A percentile compares a stretch with the other conserved stretches of the same genome.
These are phyloP conservation scores for Tolypocladium album DNA, from an alignment of 2,329 filamentous ascomycete species.

Conservation along the genomic window DNA sequence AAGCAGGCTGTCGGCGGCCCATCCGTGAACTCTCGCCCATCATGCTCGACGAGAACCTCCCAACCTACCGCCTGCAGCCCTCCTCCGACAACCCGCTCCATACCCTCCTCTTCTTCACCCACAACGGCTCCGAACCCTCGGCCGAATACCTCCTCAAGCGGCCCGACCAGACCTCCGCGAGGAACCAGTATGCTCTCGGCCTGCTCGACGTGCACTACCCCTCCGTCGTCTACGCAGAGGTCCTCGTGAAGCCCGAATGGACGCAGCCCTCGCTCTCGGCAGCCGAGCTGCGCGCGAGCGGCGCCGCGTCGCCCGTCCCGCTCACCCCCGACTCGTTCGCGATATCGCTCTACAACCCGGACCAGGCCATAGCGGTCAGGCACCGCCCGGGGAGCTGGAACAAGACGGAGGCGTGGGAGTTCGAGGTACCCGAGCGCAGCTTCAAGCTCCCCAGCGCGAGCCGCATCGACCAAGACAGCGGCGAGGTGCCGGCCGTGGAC, in stretches of 20 bases:
- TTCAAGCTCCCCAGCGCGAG: slow-evolving; percentile 75
- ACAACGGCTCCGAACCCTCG: slow-evolving; percentile 71
- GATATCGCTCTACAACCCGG: slow-evolving; percentile 90
- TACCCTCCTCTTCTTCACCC: slow-evolving; percentile 47
- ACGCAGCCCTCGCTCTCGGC: slow-evolving; percentile 70
- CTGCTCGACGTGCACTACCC: slow-evolving; percentile 73
- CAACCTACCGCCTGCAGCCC: slow-evolving; percentile 50
- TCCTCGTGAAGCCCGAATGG: slow-evolving; percentile 77
- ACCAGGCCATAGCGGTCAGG: slow-evolving; percentile 65
- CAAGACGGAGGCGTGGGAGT: slow-evolving; percentile 74
- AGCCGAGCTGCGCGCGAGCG: slow-evolving; percentile 67
- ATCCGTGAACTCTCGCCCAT: neutral
- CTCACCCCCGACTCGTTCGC: slow-evolving; percentile 67
- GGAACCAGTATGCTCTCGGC: slow-evolving; percentile 78
- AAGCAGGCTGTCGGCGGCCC: neutral
- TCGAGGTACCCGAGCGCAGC: slow-evolving; percentile 78
- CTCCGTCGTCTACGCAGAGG: slow-evolving; percentile 78
- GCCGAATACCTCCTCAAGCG: slow-evolving; percentile 74
- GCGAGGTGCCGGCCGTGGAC: slow-evolving; percentile 27
- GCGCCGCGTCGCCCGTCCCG: slow-evolving; percentile 53
- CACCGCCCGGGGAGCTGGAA: slow-evolving; percentile 70
- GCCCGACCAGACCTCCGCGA: slow-evolving; percentile 55
- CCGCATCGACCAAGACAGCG: slow-evolving; percentile 57
- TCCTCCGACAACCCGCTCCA: slow-evolving; percentile 41
- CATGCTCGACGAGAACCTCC: slow-evolving; percentile 94